Evolutionary conservation across 352 stramenopile genomes (phyloP), one percentile per base, ranked within the genome.

Genomic region (Globisporangium viniferum): DNA sequence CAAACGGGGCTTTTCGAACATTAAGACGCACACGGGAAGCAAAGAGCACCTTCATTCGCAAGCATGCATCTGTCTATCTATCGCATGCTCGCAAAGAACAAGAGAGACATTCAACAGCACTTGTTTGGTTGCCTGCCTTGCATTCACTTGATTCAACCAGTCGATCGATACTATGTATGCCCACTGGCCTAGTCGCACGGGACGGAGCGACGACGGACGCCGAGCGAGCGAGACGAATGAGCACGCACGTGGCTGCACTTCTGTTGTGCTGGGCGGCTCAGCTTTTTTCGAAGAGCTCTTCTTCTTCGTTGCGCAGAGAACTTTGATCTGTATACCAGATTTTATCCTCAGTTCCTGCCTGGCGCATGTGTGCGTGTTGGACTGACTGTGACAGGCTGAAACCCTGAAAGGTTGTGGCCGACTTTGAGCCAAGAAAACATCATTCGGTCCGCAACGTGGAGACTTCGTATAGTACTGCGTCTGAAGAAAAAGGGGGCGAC

Each of bases 271-370:
- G 49, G 49, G 9, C 49, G 10, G n/a, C 49, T 56, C 49, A 31
- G 20, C 49, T 56, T 56, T 56, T 56, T 56, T 56, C n/a, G 49
- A 56, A 56, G 49, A 55, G 48, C 48, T 15, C 48, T 29, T 55
- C 48, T 33, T 33, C 31, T 33, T 33, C 31, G 31, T 33, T 33
- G 31, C 31, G n/a, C 46, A 15, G 20, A 15, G 14, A 15, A 15
- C 7, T 27, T 15, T n/a, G 14, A 46, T 46, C 39, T 46, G 39
- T 49, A 10, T 9, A 51, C 44, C 44, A 20, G 14, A 20, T 24
- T 20, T 18, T 31, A 18, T 56, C n/a, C 49, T 29, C 9, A 24
- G 2, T 55, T 55, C 48, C 12, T 8, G 31, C 31, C 31, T 33
- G 31, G 31, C 31, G 31, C 22, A n/a, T 9, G 20, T 56, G 49